Base-by-base conservation (phyloP, 2,329 filamentous ascomycete genomes). In the Aspergillus quadricinctus region DNA sequence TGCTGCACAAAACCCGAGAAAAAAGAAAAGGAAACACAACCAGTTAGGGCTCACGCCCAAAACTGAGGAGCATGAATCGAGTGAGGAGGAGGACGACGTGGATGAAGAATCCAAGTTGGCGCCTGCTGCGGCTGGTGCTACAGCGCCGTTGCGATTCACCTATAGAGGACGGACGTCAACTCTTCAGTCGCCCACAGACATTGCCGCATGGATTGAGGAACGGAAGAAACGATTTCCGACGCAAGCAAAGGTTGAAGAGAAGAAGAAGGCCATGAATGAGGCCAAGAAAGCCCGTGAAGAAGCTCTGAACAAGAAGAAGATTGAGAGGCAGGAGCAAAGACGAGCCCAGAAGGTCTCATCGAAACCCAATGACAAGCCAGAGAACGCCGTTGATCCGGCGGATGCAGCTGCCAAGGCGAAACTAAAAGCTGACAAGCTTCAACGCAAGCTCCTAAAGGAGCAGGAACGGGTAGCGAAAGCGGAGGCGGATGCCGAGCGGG, bases 191-290 rank as follows among this genome's bases (percentile, higher is more conserved):
- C 70, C 80, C 17, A 83, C 83, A 57, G 92, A 97, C 67, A 81
- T 97, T 54, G 82, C 85, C 25, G 83, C 85, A 6, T 97, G 91
- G 85, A 84, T 95, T 60, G 85, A 85, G 50, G 91, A 96, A 72
- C 85, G 93, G 57, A 88, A 82, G 69, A 88, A 85, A 62, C 87
- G 88, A 52, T 97, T 84, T 70, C 93, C 93, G 1, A 97, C 92
- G 2, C 84, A 85, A 70, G 84, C 84, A 57, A 86, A 89, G 54
- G 80, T 72, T 28, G 72, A 83, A 61, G 83, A 85, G 67, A 86
- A 81, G 69, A 83, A 84, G 67, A 84, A 83, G 68, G 83, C 82
- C 63, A 80, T 81, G 69, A 84, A 87, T 68, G 86, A 89, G 70
- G 83, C 85, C 48, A 87, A 83, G 60, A 67, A 69, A 45, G 70